Evolutionary conservation across 2,329 filamentous ascomycete genomes (phyloP).

Genomic region (Rosellinia necatrix): DNA sequence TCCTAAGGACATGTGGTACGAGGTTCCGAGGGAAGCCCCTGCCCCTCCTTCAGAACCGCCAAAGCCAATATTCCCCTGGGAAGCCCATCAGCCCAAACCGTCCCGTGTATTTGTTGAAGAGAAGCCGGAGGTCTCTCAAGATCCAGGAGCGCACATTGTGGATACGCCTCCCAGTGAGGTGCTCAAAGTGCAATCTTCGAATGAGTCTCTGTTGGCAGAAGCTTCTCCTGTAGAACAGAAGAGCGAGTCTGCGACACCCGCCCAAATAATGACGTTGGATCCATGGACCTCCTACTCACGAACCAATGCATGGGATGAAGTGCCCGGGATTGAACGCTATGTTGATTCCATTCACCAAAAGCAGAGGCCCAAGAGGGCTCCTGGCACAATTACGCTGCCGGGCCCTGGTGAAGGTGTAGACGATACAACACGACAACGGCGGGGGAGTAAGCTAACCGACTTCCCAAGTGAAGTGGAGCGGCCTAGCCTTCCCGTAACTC

Average conservation of each 20-base stretch:
- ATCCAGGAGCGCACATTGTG: conserved; percentile 4
- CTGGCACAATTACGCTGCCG: conserved; percentile 34
- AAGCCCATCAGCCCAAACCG: conserved; percentile 66
- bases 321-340: conserved; percentile 86
- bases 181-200: conserved; percentile 31
- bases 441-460: conserved; percentile 75
- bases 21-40: conserved; percentile 70
- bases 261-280: conserved; percentile 53
- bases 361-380: conserved; percentile 44
- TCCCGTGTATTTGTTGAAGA: conserved; percentile 70
- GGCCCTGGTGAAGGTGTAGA: conserved; percentile 42
- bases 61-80: conserved; percentile 89
- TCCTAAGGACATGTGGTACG: conserved; percentile 86
- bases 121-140: conserved; percentile 36
- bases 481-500: conserved; percentile 88
- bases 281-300: conserved; percentile 76
- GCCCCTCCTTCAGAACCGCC: conserved; percentile 59
- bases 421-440: conserved; percentile 36
- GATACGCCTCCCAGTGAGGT: conserved; percentile 28
- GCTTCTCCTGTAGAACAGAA: conserved; percentile 44
- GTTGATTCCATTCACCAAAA: conserved; percentile 76
- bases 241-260: conserved; percentile 53
- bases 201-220: conserved; percentile 45
- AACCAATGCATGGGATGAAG: conserved; percentile 90
- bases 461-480: conserved; percentile 83